Evolutionary conservation across 148 eudicot species (phyloP), one percentile per base, ranked within the genome.

Genomic region (Silene uniflora): DNA sequence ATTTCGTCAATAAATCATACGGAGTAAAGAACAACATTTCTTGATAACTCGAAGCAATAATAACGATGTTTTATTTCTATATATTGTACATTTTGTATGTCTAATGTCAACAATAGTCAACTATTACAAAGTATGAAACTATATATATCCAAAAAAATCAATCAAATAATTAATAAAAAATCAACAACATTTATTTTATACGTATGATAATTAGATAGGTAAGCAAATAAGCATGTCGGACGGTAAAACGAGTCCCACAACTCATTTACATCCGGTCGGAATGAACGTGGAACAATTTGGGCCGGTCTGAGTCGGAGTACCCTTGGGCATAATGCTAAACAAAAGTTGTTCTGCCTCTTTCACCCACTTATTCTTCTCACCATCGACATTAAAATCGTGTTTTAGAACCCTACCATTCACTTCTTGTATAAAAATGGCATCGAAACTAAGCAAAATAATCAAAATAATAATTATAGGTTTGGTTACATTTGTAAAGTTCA

Each of bases 371-470:
- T 54, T 75, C 13, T 18, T 55, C 52, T 21, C 23, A 67, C 13
- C 32, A 39, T 68, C 44, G 13, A 19, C 73, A 23, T 3, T 25
- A 13, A 59, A 59, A 6, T 59, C 24, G 27, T 68, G 73, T 14
- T 67, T 75, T 23, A 76, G 21, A 42, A 69, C 35, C 39, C 79
- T 76, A 62, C 73, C 19, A 60, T 76, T 22, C 44, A 16, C 79
- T 52, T 35, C 32, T 42, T 76, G 56, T 76, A 76, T 59, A 56
- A 75, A 59, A 11, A 44, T 21, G 19, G 16, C 60, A 64, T 17
- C 14, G 49, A 49, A 63, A 49, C 56, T 23, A 42, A 75, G 54
- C 32, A 75, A 67, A 68, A 75, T 29, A 55, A 35, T 19, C 29
- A 75, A 65, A 19, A 75, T 54, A 24, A 71, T 65, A 6, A 66